Conservation (phyloP, 768 basidiomycete genomes). For the Sistotremastrum niveocremeum region DNA sequence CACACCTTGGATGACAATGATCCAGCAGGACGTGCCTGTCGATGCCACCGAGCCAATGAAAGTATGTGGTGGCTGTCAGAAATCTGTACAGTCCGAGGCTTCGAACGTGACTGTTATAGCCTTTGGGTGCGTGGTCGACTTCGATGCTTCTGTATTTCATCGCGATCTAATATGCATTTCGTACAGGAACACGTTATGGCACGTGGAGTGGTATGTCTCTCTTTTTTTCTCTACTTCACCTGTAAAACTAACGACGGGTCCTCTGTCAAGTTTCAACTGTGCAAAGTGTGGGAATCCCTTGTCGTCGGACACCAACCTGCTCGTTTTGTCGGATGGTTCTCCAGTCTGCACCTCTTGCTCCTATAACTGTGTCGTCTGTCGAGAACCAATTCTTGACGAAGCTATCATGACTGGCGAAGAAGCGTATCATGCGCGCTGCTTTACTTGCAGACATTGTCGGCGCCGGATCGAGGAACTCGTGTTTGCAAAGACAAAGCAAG, state of each 20-base stretch:
- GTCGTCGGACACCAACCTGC: constrained; percentile 93
- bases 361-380: constrained; percentile 92
- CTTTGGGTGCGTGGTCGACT: neutral
- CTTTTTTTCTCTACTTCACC: neutral
- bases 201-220: constrained; percentile 54
- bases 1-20: no score
- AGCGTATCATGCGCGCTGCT: constrained; percentile 96
- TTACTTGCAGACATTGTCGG: constrained; percentile 92
- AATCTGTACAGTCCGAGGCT: constrained; percentile 3
- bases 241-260: constrained; percentile 1
- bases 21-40: no score
- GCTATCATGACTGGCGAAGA: constrained; percentile 99
- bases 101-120: neutral
- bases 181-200: constrained; percentile 81
- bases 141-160: constrained; percentile 1
- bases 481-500: constrained; percentile 95
- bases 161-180: constrained; percentile 4
- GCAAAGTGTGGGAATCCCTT: constrained; percentile 90
- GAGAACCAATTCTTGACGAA: constrained; percentile 89
- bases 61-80: no score
- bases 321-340: constrained; percentile 92
- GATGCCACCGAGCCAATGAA: no score
- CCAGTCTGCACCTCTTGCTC: constrained; percentile 92
- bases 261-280: constrained; percentile 63
- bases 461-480: constrained; percentile 95